These are phyloP conservation scores for Cercophora newfieldiana DNA, from an alignment of 495 filamentous ascomycete species.

Conservation along the genomic window DNA sequence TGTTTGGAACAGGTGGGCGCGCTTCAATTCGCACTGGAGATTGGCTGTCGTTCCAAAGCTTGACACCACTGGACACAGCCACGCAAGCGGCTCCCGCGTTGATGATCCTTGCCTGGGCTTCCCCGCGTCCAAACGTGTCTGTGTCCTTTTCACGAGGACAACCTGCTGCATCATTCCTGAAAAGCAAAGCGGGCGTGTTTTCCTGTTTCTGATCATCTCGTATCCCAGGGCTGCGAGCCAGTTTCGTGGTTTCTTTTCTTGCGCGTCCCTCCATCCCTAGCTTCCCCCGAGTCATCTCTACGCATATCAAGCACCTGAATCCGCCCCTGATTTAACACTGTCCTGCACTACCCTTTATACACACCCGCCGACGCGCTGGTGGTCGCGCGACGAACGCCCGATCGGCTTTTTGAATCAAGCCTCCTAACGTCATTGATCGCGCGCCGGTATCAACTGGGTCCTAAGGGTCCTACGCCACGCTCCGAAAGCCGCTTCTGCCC, in stretches of 20 bases:
- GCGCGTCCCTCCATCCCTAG: constrained; percentile 1
- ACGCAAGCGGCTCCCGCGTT: neutral
- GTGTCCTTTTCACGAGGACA: constrained; percentile 12
- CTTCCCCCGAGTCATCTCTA: constrained; percentile 2
- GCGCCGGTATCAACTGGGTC: neutral
- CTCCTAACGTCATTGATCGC: neutral
- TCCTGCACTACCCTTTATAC: neutral
- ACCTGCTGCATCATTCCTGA: neutral
- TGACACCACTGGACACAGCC: no score
- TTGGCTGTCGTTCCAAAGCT: constrained; percentile 1
- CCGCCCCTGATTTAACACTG: neutral
- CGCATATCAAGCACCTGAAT: neutral
- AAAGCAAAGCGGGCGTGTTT: neutral
- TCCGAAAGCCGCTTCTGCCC: no score
- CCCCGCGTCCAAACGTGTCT: constrained; percentile 11
- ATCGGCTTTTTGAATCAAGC: neutral
- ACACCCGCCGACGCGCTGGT: neutral
- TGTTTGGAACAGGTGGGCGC: neutral
- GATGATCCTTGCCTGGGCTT: neutral
- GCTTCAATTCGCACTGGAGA: constrained; percentile 2
- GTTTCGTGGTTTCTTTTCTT: neutral
- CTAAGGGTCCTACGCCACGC: neutral
- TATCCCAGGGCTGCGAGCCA: neutral
- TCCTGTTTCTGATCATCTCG: neutral
- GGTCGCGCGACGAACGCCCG: neutral